Conservation (phyloP, 1,284 basidiomycete species). For the Ustilago sp. region DNA sequence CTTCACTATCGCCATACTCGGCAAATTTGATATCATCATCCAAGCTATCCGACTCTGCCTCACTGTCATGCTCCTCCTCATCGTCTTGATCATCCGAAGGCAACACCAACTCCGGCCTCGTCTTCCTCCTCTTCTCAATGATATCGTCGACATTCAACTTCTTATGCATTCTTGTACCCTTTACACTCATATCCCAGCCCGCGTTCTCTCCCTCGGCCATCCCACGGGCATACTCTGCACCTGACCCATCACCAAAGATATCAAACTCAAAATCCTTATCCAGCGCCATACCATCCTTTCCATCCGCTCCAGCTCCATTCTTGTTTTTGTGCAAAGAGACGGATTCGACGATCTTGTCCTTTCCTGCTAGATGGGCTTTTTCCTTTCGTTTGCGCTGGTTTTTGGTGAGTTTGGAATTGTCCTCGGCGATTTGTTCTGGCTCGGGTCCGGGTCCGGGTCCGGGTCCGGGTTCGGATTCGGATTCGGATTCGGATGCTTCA, state of each 20-base stretch:
- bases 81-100: constrained; percentile 21
- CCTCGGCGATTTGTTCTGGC: constrained; percentile 10
- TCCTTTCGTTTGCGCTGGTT: constrained; percentile 48
- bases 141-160: constrained; percentile 66
- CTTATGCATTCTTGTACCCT: constrained; percentile 49
- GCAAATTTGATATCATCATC: constrained; percentile 50
- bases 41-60: constrained; percentile 21
- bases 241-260: constrained; percentile 51
- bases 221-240: constrained; percentile 17
- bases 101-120: constrained; percentile 24
- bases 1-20: constrained; percentile 65
- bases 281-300: constrained; percentile 47
- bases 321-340: constrained; percentile 9
- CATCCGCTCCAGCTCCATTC: constrained; percentile 12
- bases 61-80: neutral
- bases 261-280: constrained; percentile 65
- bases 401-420: constrained; percentile 33
- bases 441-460: constrained; percentile 20
- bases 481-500: constrained; percentile 21
- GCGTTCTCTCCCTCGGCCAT: constrained; percentile 8
- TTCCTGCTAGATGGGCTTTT: constrained; percentile 57
- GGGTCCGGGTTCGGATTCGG: constrained; percentile 23
- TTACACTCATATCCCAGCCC: constrained; percentile 64
- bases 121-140: constrained; percentile 63
- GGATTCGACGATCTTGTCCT: constrained; percentile 62